Conservation (phyloP, 495 filamentous ascomycete species). For the Beverwykella pulmonaria region DNA sequence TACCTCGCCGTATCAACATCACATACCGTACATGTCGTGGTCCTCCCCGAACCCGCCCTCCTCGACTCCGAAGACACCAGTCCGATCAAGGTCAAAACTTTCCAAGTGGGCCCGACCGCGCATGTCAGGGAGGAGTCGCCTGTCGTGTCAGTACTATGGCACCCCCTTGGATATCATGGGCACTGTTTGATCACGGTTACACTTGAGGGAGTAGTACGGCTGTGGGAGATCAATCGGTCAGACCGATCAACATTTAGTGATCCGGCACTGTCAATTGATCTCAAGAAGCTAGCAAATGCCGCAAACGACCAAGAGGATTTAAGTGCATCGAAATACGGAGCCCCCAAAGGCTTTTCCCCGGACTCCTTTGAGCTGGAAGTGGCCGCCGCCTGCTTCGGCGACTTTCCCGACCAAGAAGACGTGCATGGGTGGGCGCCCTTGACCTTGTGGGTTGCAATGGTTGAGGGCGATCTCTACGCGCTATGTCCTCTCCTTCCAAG, state of each 20-base stretch:
- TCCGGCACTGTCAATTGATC: constrained; percentile 77
- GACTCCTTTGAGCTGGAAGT: constrained; percentile 86
- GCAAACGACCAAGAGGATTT: constrained; percentile 76
- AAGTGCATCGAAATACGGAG: constrained; percentile 65
- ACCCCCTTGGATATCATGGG: constrained; percentile 75
- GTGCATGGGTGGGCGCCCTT: constrained; percentile 86
- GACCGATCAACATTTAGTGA: constrained; percentile 83
- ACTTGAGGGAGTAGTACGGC: constrained; percentile 76
- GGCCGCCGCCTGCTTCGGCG: constrained; percentile 80
- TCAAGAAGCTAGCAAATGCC: constrained; percentile 80
- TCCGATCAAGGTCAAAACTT: constrained; percentile 75
- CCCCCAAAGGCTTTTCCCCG: constrained; percentile 78
- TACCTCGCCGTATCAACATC: constrained; percentile 81
- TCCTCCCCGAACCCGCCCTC: constrained; percentile 74
- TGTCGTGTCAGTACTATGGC: constrained; percentile 79
- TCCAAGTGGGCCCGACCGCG: constrained; percentile 81
- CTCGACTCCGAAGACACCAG: constrained; percentile 64
- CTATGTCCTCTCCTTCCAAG: constrained; percentile 84
- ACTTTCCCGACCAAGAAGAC: constrained; percentile 56
- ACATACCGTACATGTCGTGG: constrained; percentile 79
- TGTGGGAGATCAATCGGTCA: constrained; percentile 81
- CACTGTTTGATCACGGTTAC: constrained; percentile 80
- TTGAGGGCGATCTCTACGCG: constrained; percentile 82
- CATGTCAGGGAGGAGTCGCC: constrained; percentile 82
- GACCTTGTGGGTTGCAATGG: constrained; percentile 92